Evolutionary conservation across 2,329 filamentous ascomycete genomes (phyloP), one percentile per base, ranked within the genome.

Genomic region (Rutstroemia sp.): DNA sequence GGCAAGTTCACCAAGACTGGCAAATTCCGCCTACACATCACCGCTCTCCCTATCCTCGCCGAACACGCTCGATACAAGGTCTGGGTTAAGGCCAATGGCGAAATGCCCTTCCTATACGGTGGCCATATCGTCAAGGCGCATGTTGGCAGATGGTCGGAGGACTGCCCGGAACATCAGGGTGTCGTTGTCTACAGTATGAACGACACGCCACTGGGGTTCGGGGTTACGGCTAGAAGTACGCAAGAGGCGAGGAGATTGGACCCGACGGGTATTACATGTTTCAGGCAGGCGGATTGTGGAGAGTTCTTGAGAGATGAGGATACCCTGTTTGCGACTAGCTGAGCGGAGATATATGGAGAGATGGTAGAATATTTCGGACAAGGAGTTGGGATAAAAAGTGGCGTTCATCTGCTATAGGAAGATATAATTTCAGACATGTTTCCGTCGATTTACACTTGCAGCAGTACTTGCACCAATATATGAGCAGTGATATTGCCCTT

Each of bases 1-100:
- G 91, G 91, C 68, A 96, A 96, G 71, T 95, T 96, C 76, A 96
- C 92, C 60, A 97, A 96, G 78, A 89, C 91, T 4, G 90, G 91
- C 61, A 96, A 97, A 73, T 97, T 99, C 76, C 79, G 92, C 53
- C 78, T 99, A 55, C 92, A 96, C 75, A 89, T 97, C 69, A 97
- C 92, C 1, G 88, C 64, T 17, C 78, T 99, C 57, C 87, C 91
- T 61, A 82, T 96, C 61, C 87, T 99, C 63, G 88, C 92, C 57
- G 87, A 89, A 63, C 90, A 96, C 72, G 92, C 92, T 46, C 80
- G 94, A 58, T 95, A 96, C 76, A 97, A 97, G 82, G 85, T 97
- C 65, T 97, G 92, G 91, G 86, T 99, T 64, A 95, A 95, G 74
- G 82, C 86, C 58, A 97, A 97, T 73, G 94, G 94, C 64, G 92